Evolutionary conservation across 2,329 filamentous ascomycete species (phyloP).

Genomic region (Alternaria sp.): DNA sequence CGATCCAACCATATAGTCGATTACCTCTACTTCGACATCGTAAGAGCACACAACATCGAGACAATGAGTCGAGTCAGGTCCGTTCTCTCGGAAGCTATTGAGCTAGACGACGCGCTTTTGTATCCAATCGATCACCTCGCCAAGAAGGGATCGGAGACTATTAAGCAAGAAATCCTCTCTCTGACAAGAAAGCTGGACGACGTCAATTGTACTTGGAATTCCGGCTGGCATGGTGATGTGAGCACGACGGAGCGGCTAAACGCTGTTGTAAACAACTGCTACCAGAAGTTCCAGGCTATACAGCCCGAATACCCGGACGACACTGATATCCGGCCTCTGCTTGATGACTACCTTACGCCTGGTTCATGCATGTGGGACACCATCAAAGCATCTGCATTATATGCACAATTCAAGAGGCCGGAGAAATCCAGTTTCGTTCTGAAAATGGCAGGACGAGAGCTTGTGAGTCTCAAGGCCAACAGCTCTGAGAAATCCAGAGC

Average conservation of each 20-base stretch:
- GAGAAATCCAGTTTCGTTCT: constrained; percentile 42
- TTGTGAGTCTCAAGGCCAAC: constrained; percentile 47
- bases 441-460: constrained; percentile 49
- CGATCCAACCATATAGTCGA: constrained; percentile 64
- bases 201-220: constrained; percentile 16
- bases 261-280: constrained; percentile 23
- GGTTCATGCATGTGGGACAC: constrained; percentile 49
- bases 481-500: constrained; percentile 6
- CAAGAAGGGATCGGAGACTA: background rate
- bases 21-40: constrained; percentile 63
- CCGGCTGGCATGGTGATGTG: background rate
- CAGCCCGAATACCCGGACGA: constrained; percentile 18
- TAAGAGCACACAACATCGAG: constrained; percentile 49
- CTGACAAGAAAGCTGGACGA: background rate
- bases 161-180: constrained; percentile 18
- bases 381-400: constrained; percentile 55
- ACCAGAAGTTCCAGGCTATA: constrained; percentile 25
- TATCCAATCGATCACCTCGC: constrained; percentile 12
- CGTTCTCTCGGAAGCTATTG: constrained; percentile 25
- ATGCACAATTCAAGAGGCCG: constrained; percentile 28
- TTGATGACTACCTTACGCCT: constrained; percentile 18
- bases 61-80: constrained; percentile 36
- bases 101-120: constrained; percentile 27
- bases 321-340: constrained; percentile 16
- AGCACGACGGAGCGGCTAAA: constrained; percentile 15